phyloP scores from a whole-genome alignment of 176 grass and related monocot species.

The Poa pratensis region DNA sequence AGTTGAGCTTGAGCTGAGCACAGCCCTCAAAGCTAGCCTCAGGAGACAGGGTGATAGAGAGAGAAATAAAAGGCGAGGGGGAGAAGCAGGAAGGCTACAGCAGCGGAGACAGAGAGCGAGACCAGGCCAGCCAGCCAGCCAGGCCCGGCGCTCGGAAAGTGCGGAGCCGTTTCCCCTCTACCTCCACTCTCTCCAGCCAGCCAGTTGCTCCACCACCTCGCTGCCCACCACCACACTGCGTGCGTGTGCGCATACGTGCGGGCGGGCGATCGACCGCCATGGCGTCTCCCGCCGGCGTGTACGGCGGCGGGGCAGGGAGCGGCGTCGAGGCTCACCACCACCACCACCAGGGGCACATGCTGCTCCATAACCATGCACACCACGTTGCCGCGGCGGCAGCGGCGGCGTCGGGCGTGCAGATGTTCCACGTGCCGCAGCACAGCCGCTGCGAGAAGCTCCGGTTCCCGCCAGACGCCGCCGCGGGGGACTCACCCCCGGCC shows the following conservation, averaged over 20 bases:
- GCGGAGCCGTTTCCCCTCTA: slow-evolving; percentile 62
- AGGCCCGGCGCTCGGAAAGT: slow-evolving; percentile 65
- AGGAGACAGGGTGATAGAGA: slow-evolving; percentile 15
- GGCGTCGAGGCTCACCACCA: slow-evolving; percentile 47
- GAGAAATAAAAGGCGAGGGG: slow-evolving; percentile 4
- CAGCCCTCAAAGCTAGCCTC: neutral
- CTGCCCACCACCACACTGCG: neutral
- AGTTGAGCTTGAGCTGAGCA: neutral
- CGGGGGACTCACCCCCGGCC: slow-evolving; percentile 17
- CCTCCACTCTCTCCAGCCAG: slow-evolving; percentile 43
- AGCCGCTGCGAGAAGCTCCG: slow-evolving; percentile 98
- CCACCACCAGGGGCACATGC: slow-evolving; percentile 45
- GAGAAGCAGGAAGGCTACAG: slow-evolving; percentile 19
- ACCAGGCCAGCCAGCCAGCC: slow-evolving; percentile 28
- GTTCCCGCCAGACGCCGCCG: slow-evolving; percentile 58
- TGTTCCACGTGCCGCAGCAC: slow-evolving; percentile 93
- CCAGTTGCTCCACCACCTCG: slow-evolving; percentile 9
- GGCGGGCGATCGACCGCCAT: slow-evolving; percentile 29
- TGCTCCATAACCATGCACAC: slow-evolving; percentile 66
- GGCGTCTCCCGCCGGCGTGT: slow-evolving; percentile 72
- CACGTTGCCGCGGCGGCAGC: slow-evolving; percentile 29
- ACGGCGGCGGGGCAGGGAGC: slow-evolving; percentile 38
- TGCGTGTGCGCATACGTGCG: neutral
- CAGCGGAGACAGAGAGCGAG: slow-evolving; percentile 34
- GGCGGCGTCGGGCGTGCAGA: slow-evolving; percentile 43